These are phyloP conservation scores for Pseudocercospora eumusae DNA, from an alignment of 2,329 filamentous ascomycete species.

Conservation along the genomic window DNA sequence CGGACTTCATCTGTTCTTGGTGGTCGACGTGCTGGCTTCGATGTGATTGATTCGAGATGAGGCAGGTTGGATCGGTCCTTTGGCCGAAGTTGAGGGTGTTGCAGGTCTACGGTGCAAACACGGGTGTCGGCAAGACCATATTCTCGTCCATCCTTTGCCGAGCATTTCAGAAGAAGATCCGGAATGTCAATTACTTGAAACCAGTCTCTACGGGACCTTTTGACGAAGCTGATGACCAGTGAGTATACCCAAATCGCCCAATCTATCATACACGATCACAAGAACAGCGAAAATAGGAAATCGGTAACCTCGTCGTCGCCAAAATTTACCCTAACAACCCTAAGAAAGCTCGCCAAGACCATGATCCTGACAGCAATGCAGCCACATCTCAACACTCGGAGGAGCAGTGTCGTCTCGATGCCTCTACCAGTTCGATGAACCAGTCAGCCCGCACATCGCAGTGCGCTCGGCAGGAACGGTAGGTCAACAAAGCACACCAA, in stretches of 20 bases:
- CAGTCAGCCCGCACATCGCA: slow-evolving; percentile 77
- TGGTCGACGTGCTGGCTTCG: not conserved
- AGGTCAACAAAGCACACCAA: slow-evolving; percentile 2
- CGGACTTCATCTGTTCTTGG: not conserved
- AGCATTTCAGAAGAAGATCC: slow-evolving; percentile 55
- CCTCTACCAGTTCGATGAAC: slow-evolving; percentile 70
- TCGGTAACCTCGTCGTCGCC: slow-evolving; percentile 2
- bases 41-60: slow-evolving; percentile 38
- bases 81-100: slow-evolving; percentile 69
- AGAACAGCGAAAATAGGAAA: not conserved
- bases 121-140: slow-evolving; percentile 81
- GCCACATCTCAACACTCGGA: slow-evolving; percentile 65
- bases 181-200: slow-evolving; percentile 68
- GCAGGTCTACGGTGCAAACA: slow-evolving; percentile 82
- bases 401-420: slow-evolving; percentile 59
- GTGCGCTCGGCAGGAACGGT: slow-evolving; percentile 47
- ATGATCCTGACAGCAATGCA: slow-evolving; percentile 36
- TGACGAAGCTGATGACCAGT: slow-evolving; percentile 71
- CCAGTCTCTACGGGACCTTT: slow-evolving; percentile 75
- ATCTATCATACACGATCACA: not conserved
- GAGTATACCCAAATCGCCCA: slow-evolving; percentile 28
- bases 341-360: slow-evolving; percentile 2
- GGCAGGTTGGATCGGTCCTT: slow-evolving; percentile 60
- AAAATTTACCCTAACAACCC: slow-evolving; percentile 17
- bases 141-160: slow-evolving; percentile 72